phyloP scores from a whole-genome alignment of 192 early-diverging fungal genomes.

The Entomortierella beljakovae region DNA sequence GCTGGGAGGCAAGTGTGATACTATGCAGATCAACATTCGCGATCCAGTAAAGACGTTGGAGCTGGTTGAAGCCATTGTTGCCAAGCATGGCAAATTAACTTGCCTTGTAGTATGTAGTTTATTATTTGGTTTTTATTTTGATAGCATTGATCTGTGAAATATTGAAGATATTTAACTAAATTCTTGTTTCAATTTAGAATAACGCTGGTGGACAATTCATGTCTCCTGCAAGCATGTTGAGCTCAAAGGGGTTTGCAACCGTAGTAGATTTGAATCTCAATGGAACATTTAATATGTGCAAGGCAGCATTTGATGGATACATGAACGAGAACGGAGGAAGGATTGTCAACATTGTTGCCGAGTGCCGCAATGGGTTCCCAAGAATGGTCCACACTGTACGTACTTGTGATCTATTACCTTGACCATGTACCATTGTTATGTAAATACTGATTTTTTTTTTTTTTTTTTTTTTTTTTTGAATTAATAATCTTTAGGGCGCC shows the following conservation, averaged over 20 bases:
- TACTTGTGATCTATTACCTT: neutral
- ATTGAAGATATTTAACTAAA: no score
- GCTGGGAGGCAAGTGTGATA: conserved; percentile 46
- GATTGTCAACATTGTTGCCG: conserved; percentile 64
- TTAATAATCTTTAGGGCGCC: conserved; percentile 47
- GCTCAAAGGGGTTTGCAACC: conserved; percentile 49
- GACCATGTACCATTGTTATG: no score
- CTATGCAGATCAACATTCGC: conserved; percentile 54
- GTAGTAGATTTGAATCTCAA: conserved; percentile 66
- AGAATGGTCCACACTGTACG: conserved; percentile 55
- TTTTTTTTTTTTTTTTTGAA: conserved; percentile 10
- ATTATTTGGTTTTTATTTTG: neutral
- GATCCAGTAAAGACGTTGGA: conserved; percentile 40
- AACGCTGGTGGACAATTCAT: conserved; percentile 54
- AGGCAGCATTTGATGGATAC: conserved; percentile 57
- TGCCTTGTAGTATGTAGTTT: conserved; percentile 33
- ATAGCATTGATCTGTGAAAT: no score
- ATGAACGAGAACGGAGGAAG: conserved; percentile 56
- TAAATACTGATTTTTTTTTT: neutral
- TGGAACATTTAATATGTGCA: conserved; percentile 64
- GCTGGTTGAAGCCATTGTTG: conserved; percentile 42
- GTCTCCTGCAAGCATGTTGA: conserved; percentile 48
- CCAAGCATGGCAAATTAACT: conserved; percentile 50
- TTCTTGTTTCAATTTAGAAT: conserved; percentile 14
- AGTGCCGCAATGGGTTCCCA: conserved; percentile 57